Evolutionary conservation across 805 yeast genomes (phyloP).

Genomic region (Candida cerambycidarum): DNA sequence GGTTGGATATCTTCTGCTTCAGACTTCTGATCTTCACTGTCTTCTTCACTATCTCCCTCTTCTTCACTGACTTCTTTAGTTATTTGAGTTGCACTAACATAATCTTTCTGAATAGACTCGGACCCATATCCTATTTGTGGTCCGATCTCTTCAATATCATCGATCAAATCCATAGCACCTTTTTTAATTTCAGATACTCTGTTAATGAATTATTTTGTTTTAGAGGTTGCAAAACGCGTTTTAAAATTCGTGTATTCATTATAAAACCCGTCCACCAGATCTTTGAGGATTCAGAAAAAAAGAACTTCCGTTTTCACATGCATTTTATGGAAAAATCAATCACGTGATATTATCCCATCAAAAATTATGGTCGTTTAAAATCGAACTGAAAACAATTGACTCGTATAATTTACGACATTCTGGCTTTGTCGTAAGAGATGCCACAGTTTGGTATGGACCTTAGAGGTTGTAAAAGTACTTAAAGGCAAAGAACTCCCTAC

Average conservation of each 20-base stretch:
- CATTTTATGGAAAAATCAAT: background rate
- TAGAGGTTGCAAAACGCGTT: constrained; percentile 2
- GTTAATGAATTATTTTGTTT: background rate
- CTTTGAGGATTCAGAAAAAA: background rate
- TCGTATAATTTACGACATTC: constrained; percentile 5
- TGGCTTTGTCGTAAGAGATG: background rate
- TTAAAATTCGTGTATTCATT: background rate
- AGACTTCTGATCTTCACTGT: background rate
- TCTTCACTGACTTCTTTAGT: background rate
- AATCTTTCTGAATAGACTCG: background rate
- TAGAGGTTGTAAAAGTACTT: too few species aligned
- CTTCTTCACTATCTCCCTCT: background rate
- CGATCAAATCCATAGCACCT: constrained; percentile 24
- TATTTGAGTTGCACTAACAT: background rate
- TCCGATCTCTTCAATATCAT: constrained; percentile 19
- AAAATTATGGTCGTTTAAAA: too few species aligned
- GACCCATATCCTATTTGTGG: constrained; percentile 4
- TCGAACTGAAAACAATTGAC: background rate
- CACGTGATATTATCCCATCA: constrained; percentile 6
- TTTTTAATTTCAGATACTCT: background rate
- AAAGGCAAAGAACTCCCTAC: too few species aligned
- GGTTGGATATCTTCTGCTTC: background rate
- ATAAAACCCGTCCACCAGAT: constrained; percentile 1
- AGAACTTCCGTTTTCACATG: background rate
- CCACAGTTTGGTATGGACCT: background rate